Base-by-base conservation (phyloP, 768 basidiomycete species). In the Lepiota brunneoincarnata region DNA sequence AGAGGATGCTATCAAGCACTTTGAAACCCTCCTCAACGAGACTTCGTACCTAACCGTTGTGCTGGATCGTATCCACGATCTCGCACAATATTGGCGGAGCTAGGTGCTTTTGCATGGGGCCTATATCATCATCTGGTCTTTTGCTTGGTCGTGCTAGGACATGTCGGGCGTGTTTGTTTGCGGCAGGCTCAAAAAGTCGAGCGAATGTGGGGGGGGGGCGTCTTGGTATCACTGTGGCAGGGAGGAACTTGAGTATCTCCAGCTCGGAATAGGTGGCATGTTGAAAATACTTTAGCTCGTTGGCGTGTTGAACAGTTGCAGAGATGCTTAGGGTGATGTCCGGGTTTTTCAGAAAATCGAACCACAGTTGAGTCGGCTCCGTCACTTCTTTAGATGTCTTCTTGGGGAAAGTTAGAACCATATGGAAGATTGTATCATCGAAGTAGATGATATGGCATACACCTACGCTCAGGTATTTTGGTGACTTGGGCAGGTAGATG, bases 1-100 rank as follows among this genome's bases (percentile, higher is more conserved):
- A 69, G 95, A 97, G 69, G 91, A 97, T 66, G 96, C 97, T 2
- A 94, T 98, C 71, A 93, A 97, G 70, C 91, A 96, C 65, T 97
- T 98, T 64, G 95, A 98, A 72, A 81, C 86, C 6, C 67, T 98
- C 45, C 72, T 99, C 56, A 97, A 96, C 65, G 95, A 98, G 67
- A 97, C 92, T 2, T 93, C 90, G 23, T 95, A 97, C 68, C 82
- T 98, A 58, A 91, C 94, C 0, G 91, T 89, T 23, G 88, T 98
- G 43, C 76, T 98, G 59, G 97, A 98, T 71, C 79, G 91, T 62
- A 93, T 98, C 62, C 97, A 98, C 65, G 89, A 92, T 63, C 72
- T 91, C 63, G 91, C 91, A 24, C 91, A 92, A 67, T 93, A 92
- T 67, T 92, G 89, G 89, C 78, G 89, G 59, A 89, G 86, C 67